These are phyloP conservation scores for Posidonia australis DNA, from an alignment of 106 monocot species.

Conservation along the genomic window DNA sequence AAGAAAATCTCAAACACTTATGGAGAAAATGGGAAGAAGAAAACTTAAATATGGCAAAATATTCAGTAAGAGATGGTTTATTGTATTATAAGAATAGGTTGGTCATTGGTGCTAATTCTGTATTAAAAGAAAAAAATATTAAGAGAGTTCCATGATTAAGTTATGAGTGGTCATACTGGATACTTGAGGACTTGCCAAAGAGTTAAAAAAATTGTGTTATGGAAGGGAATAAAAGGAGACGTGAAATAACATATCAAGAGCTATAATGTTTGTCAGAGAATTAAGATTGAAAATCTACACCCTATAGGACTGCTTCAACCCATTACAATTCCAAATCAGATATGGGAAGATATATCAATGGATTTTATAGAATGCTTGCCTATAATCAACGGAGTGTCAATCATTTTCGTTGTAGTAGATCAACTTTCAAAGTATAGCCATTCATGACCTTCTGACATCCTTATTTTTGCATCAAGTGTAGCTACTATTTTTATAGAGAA, in stretches of 20 bases:
- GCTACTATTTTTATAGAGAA: neutral
- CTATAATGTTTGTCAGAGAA: neutral
- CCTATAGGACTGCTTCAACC: neutral
- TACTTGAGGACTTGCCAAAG: neutral
- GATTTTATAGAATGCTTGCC: no score
- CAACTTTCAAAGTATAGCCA: neutral
- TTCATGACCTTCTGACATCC: neutral
- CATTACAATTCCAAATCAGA: rapidly evolving
- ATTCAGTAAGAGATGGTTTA: neutral
- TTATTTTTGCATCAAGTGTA: neutral
- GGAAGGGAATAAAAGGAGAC: neutral
- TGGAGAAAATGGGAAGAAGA: no score
- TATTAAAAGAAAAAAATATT: no score
- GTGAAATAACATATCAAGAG: neutral
- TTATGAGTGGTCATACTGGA: neutral
- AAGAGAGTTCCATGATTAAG: neutral
- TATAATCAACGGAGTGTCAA: neutral
- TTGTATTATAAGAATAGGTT: neutral
- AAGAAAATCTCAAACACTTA: neutral
- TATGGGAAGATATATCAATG: no score
- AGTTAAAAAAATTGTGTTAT: neutral
- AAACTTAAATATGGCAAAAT: no score
- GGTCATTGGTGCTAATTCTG: neutral
- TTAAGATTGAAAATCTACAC: neutral
- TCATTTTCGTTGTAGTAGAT: neutral